These are phyloP conservation scores for Blastomyces percursus DNA, from an alignment of 2,329 filamentous ascomycete species.

Conservation along the genomic window DNA sequence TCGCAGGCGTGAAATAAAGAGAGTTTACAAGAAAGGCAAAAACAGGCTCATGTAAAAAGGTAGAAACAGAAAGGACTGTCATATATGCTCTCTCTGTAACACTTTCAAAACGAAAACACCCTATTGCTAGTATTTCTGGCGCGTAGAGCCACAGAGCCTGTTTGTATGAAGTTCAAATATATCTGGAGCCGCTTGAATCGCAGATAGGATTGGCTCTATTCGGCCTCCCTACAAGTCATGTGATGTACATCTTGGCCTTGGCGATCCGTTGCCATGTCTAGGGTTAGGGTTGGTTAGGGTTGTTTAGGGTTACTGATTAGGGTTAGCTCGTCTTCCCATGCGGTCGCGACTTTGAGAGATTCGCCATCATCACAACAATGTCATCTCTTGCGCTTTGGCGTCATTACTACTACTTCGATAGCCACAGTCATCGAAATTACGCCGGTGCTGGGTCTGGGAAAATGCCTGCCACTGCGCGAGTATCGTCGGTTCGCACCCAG, in stretches of 20 bases:
- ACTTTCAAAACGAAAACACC: neutral
- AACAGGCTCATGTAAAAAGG: neutral
- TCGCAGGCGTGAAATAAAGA: no score
- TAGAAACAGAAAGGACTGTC: neutral
- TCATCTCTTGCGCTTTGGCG: neutral
- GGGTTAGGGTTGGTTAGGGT: constrained; percentile 8
- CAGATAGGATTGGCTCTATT: no score
- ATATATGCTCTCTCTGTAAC: neutral
- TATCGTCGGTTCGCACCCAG: neutral
- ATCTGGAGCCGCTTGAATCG: no score
- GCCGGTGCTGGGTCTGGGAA: neutral
- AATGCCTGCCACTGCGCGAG: neutral
- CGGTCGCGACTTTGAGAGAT: neutral
- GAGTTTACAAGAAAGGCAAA: neutral
- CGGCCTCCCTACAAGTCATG: no score
- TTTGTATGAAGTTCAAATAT: no score
- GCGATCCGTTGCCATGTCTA: neutral
- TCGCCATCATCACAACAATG: neutral
- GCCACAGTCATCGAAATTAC: neutral
- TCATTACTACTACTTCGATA: neutral
- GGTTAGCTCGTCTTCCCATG: neutral
- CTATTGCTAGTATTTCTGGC: neutral
- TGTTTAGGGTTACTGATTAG: neutral
- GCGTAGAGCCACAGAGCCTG: neutral
- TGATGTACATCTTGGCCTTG: no score